Percentiles rank a stretch among this genome's conserved stretches.
These are phyloP conservation scores for Curvularia sp. DNA, from an alignment of 2,329 filamentous ascomycete species.

Conservation along the genomic window DNA sequence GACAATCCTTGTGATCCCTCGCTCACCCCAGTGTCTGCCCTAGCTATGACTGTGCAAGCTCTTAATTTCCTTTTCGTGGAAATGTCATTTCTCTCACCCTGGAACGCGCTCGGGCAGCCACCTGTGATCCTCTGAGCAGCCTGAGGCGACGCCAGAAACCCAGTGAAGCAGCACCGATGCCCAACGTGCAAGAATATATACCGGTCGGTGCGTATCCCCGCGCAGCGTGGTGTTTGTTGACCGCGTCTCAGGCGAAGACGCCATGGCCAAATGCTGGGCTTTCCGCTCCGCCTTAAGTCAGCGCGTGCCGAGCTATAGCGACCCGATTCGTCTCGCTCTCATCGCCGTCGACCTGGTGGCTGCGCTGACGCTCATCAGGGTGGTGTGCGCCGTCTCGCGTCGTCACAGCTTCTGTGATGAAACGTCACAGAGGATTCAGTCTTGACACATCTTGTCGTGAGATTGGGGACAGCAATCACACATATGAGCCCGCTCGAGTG, in stretches of 20 bases:
- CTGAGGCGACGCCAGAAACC: background rate
- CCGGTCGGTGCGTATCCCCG: slow-evolving; percentile 1
- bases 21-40: background rate
- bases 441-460: slow-evolving; percentile 4
- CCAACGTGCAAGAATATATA: slow-evolving; percentile 4
- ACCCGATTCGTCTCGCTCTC: slow-evolving; percentile 5
- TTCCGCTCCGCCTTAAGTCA: slow-evolving; percentile 10
- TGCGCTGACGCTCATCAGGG: slow-evolving; percentile 1
- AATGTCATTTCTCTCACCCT: slow-evolving; percentile 1
- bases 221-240: slow-evolving; percentile 1
- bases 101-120: background rate
- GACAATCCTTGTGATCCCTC: background rate
- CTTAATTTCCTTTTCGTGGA: slow-evolving; percentile 2
- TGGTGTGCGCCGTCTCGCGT: background rate
- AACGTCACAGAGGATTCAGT: background rate
- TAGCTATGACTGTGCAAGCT: background rate
- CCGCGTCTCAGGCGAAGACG: slow-evolving; percentile 1
- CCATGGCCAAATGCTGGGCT: slow-evolving; percentile 7
- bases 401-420: background rate
- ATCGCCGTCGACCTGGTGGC: background rate
- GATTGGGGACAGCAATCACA: background rate
- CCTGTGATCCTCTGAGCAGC: background rate
- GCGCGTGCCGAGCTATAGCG: background rate
- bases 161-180: background rate
- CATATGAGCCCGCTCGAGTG: background rate